Percentiles rank a stretch among this genome's conserved stretches.
Conservation (phyloP, 495 filamentous ascomycete species). For the Saxophila tyrrhenica region DNA sequence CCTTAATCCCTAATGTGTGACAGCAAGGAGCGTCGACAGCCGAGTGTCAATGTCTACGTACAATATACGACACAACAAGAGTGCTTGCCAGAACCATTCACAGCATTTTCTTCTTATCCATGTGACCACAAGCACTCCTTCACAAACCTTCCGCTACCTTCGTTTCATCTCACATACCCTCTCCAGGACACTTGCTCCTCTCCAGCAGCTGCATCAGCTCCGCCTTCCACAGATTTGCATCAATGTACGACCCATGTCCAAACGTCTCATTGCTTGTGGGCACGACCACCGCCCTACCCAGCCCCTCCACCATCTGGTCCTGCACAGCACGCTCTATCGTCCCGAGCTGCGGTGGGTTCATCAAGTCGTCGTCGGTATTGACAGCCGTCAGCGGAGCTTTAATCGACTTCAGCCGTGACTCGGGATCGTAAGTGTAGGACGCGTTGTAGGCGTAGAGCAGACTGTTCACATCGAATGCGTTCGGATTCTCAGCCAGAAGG, state of each 20-base stretch:
- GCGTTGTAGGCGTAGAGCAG: conserved; percentile 1
- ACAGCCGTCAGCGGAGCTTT: conserved; percentile 1
- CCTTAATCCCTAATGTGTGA: too few relatives aligned
- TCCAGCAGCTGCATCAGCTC: background rate
- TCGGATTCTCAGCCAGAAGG: background rate
- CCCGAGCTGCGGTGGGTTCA: background rate
- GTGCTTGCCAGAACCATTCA: too few relatives aligned
- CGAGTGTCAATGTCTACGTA: too few relatives aligned
- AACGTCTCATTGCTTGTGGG: background rate
- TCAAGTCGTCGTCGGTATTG: background rate
- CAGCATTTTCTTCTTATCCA: too few relatives aligned
- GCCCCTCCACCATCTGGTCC: background rate
- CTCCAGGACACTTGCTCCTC: background rate
- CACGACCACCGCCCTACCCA: background rate
- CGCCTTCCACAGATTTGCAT: background rate
- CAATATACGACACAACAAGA: too few relatives aligned
- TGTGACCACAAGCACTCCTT: too few relatives aligned
- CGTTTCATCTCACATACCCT: too few relatives aligned
- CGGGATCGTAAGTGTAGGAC: background rate
- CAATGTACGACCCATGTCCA: background rate
- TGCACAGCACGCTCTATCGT: background rate
- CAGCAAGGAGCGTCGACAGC: too few relatives aligned
- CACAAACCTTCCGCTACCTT: too few relatives aligned
- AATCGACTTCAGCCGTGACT: background rate
- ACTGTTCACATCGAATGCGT: conserved; percentile 1